Conservation (phyloP, 768 basidiomycete species). For the Lactarius akahatsu region DNA sequence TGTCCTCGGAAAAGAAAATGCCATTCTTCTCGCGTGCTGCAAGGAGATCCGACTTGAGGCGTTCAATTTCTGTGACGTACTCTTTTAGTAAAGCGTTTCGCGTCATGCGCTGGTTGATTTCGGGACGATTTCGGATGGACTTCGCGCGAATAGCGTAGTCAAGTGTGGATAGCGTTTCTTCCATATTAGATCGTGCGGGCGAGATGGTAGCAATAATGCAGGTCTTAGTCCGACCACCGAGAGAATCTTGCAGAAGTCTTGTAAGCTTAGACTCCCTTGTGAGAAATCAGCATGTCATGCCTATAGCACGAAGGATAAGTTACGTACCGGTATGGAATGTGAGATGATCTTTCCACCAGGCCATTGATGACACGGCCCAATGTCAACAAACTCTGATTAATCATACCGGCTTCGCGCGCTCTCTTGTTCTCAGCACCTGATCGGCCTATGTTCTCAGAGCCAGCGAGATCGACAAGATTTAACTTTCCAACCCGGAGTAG, state of each 20-base stretch:
- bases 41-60: conserved; percentile 83
- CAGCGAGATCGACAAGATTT: conserved; percentile 95
- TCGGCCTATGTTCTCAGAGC: conserved; percentile 95
- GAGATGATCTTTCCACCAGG: conserved; percentile 85
- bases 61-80: conserved; percentile 90
- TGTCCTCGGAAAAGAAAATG: conserved; percentile 89
- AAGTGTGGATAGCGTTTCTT: conserved; percentile 95
- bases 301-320: conserved; percentile 7
- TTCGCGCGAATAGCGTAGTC: conserved; percentile 96
- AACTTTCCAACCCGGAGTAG: conserved; percentile 91
- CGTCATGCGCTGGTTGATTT: conserved; percentile 92
- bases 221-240: conserved; percentile 95
- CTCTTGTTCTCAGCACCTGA: conserved; percentile 94
- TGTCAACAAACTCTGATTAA: conserved; percentile 96
- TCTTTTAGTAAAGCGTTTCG: conserved; percentile 90
- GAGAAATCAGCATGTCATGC: not conserved
- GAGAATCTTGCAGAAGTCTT: conserved; percentile 96
- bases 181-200: conserved; percentile 89
- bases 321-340: conserved; percentile 88
- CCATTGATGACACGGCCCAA: conserved; percentile 96
- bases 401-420: conserved; percentile 97
- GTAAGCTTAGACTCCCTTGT: conserved; percentile 94
- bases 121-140: conserved; percentile 92
- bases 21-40: conserved; percentile 97
- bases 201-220: conserved; percentile 97